These are phyloP conservation scores for Myotisia sp. DNA, from an alignment of 2,329 filamentous ascomycete species.

Conservation along the genomic window DNA sequence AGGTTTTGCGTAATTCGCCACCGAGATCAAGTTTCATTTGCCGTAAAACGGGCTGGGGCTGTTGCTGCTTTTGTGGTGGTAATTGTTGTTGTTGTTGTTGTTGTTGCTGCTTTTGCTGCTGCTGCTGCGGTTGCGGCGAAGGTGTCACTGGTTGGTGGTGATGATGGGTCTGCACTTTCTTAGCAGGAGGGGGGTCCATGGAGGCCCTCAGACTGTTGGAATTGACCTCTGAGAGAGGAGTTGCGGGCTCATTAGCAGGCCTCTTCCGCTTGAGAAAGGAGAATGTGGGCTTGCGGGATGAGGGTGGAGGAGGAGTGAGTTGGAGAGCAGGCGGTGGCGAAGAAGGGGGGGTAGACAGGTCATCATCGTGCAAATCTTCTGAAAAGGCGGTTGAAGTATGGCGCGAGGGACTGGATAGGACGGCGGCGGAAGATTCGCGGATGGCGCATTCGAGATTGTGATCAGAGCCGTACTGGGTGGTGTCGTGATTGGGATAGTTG, in stretches of 20 bases:
- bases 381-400: conserved; percentile 33
- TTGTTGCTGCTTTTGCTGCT: not conserved
- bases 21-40: conserved; percentile 51
- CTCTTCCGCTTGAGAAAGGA: conserved; percentile 36
- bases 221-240: conserved; percentile 30
- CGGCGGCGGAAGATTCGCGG: conserved; percentile 32
- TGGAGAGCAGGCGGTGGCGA: conserved; percentile 30
- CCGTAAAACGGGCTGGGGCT: conserved; percentile 27
- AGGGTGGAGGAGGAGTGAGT: conserved; percentile 28
- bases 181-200: conserved; percentile 24
- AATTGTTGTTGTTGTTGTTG: conserved; percentile 7
- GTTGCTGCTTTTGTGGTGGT: not conserved
- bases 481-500: conserved; percentile 13
- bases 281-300: conserved; percentile 37
- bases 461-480: conserved; percentile 26
- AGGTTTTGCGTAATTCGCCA: conserved; percentile 41
- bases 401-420: conserved; percentile 34
- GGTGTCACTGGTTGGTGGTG: not conserved
- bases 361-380: conserved; percentile 26
- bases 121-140: not conserved
- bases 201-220: conserved; percentile 29
- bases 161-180: conserved; percentile 14
- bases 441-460: conserved; percentile 35
- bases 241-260: conserved; percentile 16
- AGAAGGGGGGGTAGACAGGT: conserved; percentile 38